Evolutionary conservation across 2,329 filamentous ascomycete species (phyloP), one percentile per base, ranked within the genome.

Genomic region (Arthrobotrys entomopaga): DNA sequence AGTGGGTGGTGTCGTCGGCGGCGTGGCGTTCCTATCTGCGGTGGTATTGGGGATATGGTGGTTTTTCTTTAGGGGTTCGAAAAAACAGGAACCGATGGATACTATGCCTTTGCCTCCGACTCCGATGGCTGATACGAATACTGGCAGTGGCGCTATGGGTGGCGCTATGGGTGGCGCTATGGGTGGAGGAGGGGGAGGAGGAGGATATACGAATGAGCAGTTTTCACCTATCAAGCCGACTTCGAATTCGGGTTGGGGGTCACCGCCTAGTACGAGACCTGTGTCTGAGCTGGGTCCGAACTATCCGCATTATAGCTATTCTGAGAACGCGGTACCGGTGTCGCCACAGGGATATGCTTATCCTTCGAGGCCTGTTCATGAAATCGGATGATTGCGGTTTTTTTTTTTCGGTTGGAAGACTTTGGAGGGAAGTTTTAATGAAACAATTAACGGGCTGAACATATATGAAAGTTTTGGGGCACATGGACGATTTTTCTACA

Each of bases 221-320:
- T 61, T 69, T 22, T 69, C 65, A 16, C 65, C 65, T 0, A 19
- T 24, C 8, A 60, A 69, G 7, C 56, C 65, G n/a, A 20, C 1
- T 20, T 26, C 20, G 5, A 3, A 22, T 19, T 29, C 40, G 10
- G 3, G n/a, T 2, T 43, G 2, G 3, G 11, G 11, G 40, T 16
- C 40, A 13, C 40, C 40, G 11, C 3, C n/a, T 16, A 8, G 10
- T 57, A 15, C 24, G 6, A 8, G n/a, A 0, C 53, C 63, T 15
- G 19, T 58, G 19, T 20, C 64, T 16, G 54, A 60, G 19, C 4
- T 54, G 34, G 38, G 43, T 43, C 1, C 49, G 1, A 34, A 34
- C 13, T 56, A 54, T 7, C 48, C 54, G 19, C 8, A 19, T 2
- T 19, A 26, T 24, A 59, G 40, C n/a, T 40, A 48, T 11, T 26